Evolutionary conservation across 495 filamentous ascomycete genomes (phyloP).

Genomic region (Tuber indicum): DNA sequence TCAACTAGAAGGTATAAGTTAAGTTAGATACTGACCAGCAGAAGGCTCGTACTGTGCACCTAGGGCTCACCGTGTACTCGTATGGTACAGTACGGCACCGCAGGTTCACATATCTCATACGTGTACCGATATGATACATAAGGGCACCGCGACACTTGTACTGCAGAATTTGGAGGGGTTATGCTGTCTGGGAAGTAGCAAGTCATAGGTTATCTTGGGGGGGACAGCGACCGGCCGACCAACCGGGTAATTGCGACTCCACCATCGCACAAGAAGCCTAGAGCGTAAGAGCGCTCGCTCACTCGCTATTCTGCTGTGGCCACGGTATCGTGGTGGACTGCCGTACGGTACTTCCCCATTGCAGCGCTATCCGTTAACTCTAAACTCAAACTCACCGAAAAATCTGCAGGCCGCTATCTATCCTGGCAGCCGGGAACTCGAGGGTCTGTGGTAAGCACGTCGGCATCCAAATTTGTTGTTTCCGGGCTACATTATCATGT

Average conservation of each 20-base stretch:
- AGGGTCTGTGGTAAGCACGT: background rate
- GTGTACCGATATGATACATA: conserved; percentile 4
- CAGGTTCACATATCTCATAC: background rate
- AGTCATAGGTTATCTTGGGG: background rate
- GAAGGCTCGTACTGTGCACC: background rate
- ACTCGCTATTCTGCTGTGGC: background rate
- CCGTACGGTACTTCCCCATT: background rate
- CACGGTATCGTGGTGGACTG: background rate
- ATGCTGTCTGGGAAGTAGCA: background rate
- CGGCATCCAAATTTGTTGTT: background rate
- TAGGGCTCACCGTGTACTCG: background rate
- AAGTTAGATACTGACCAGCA: background rate
- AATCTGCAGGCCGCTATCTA: background rate
- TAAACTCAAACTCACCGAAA: conserved; percentile 1
- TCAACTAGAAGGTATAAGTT: background rate
- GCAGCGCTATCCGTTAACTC: background rate
- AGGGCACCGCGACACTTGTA: background rate
- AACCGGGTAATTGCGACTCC: background rate
- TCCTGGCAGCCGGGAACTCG: background rate
- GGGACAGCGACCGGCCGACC: background rate
- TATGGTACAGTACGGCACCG: background rate
- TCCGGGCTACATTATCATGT: background rate
- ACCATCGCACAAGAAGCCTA: background rate
- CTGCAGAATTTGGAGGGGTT: background rate
- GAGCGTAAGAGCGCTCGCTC: background rate